Conservation (phyloP, 805 yeast species). For the Candida fluviatilis region DNA sequence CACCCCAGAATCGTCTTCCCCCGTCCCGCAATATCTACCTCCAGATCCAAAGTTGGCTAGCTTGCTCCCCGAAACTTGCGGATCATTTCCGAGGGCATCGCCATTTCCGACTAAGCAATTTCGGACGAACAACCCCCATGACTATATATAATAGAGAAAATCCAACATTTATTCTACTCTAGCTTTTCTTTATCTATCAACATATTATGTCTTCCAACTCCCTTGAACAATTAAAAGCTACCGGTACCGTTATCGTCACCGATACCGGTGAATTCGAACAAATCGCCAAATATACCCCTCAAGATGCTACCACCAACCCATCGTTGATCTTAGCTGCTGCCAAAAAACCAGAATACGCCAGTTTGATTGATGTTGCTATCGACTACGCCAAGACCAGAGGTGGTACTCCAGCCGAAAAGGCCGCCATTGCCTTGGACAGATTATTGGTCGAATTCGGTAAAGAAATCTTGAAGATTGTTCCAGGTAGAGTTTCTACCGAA, state of each 20-base stretch:
- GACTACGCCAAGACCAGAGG: constrained; percentile 67
- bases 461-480: constrained; percentile 89
- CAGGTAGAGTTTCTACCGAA: constrained; percentile 99
- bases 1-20: too few relatives aligned
- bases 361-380: constrained; percentile 87
- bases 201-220: constrained; percentile 52
- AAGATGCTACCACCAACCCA: constrained; percentile 99
- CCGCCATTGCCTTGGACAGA: constrained; percentile 82
- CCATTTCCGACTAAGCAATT: not conserved
- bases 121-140: constrained; percentile 11
- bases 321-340: constrained; percentile 95
- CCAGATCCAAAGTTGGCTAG: too few relatives aligned
- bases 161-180: too few relatives aligned
- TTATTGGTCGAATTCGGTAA: constrained; percentile 94
- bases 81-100: not conserved
- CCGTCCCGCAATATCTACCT: too few relatives aligned
- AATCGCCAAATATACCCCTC: constrained; percentile 96
- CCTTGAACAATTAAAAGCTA: constrained; percentile 85
- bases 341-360: constrained; percentile 83
- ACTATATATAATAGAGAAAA: not conserved
- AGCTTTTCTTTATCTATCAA: too few relatives aligned
- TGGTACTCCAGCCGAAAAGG: constrained; percentile 58
- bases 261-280: constrained; percentile 99
- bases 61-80: too few relatives aligned
- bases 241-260: constrained; percentile 96